Conservation (phyloP, 495 filamentous ascomycete genomes). For the Hypoxylon intermedium region DNA sequence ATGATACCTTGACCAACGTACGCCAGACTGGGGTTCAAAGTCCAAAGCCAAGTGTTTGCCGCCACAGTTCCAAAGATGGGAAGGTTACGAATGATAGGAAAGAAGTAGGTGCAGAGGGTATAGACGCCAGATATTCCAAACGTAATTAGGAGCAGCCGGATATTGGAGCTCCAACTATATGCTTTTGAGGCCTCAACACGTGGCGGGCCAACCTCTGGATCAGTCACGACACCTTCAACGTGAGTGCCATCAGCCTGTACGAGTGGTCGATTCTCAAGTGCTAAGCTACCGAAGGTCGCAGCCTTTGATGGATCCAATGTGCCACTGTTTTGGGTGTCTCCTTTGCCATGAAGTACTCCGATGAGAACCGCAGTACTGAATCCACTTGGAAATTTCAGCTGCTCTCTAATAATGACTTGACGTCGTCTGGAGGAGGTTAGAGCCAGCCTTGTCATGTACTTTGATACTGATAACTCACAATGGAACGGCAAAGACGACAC, state of each 20-base stretch:
- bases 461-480: slow-evolving; percentile 42
- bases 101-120: slow-evolving; percentile 90
- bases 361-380: slow-evolving; percentile 96
- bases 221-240: slow-evolving; percentile 20
- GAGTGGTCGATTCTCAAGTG: slow-evolving; percentile 38
- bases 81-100: slow-evolving; percentile 82
- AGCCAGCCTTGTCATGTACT: slow-evolving; percentile 34
- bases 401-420: slow-evolving; percentile 91
- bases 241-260: slow-evolving; percentile 14
- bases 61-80: slow-evolving; percentile 81
- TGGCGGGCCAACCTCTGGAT: slow-evolving; percentile 1
- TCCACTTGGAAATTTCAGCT: slow-evolving; percentile 90
- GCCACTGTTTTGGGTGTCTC: slow-evolving; percentile 28
- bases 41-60: slow-evolving; percentile 89
- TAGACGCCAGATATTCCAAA: slow-evolving; percentile 63
- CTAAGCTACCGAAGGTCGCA: slow-evolving; percentile 42
- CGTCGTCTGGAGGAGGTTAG: slow-evolving; percentile 55
- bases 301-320: slow-evolving; percentile 39
- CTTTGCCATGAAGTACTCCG: slow-evolving; percentile 77
- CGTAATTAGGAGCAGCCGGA: slow-evolving; percentile 58
- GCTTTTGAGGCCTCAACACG: slow-evolving; percentile 30
- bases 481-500: slow-evolving; percentile 94
- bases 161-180: slow-evolving; percentile 60
- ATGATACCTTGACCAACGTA: slow-evolving; percentile 87
- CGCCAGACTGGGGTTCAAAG: slow-evolving; percentile 90